These are phyloP conservation scores for Megacollybia platyphylla DNA, from an alignment of 1,284 basidiomycete genomes.

Conservation along the genomic window DNA sequence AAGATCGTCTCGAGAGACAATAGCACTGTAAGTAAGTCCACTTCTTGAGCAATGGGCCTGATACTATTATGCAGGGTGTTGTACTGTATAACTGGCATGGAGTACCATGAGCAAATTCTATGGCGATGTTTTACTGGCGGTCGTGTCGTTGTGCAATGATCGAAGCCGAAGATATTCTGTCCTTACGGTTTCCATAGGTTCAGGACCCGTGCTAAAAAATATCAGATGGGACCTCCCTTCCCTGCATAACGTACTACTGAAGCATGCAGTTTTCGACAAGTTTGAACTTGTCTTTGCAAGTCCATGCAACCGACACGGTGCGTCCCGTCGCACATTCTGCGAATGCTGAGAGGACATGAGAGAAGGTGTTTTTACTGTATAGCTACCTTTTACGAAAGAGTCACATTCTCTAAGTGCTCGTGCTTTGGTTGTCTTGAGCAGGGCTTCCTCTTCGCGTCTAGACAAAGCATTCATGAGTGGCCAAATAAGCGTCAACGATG, in stretches of 20 bases:
- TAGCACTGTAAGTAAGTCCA: conserved; percentile 34
- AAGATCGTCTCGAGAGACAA: conserved; percentile 78
- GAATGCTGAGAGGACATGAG: conserved; percentile 41
- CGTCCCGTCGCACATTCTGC: conserved; percentile 75
- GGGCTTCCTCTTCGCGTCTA: conserved; percentile 77
- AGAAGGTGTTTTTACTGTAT: background rate
- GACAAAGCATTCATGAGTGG: conserved; percentile 70
- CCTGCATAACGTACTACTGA: conserved; percentile 48
- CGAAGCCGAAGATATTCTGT: conserved; percentile 63
- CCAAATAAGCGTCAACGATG: conserved; percentile 3
- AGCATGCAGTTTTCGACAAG: conserved; percentile 71
- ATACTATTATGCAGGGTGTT: conserved; percentile 1
- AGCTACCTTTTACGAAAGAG: conserved; percentile 56
- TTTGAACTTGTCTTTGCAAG: conserved; percentile 61
- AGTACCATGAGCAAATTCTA: background rate
- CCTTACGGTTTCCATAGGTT: conserved; percentile 60
- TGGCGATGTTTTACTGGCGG: no score
- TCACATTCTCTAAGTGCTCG: conserved; percentile 74
- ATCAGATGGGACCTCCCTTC: conserved; percentile 1
- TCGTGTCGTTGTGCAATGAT: conserved; percentile 17
- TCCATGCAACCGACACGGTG: conserved; percentile 76
- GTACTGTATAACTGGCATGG: conserved; percentile 5
- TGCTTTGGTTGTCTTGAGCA: conserved; percentile 73
- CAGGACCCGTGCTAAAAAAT: conserved; percentile 47
- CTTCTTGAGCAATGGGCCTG: background rate